phyloP scores from a whole-genome alignment of 2,329 filamentous ascomycete genomes.

The Colletotrichum lupini region DNA sequence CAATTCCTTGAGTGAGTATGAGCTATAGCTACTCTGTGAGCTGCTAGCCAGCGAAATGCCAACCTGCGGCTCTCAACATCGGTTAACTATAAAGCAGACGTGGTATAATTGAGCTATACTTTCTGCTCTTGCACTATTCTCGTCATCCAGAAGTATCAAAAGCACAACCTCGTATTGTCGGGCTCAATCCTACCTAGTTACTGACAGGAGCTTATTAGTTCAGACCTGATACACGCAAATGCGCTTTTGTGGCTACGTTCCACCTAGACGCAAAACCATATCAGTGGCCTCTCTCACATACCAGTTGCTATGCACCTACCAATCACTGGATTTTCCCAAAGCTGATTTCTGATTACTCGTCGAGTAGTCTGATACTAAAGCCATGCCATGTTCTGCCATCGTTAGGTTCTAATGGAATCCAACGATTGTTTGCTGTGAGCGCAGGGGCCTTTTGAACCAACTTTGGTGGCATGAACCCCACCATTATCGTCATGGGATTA shows the following conservation, averaged over 20 bases:
- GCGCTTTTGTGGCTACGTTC: background rate
- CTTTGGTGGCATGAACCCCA: constrained; percentile 25
- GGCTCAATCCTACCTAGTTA: background rate
- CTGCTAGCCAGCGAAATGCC: background rate
- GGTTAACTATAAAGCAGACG: background rate
- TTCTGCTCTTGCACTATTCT: background rate
- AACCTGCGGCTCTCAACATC: background rate
- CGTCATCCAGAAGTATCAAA: background rate
- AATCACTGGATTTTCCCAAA: background rate
- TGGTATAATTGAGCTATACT: background rate
- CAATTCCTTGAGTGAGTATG: background rate
- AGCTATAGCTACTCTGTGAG: background rate
- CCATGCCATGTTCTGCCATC: background rate
- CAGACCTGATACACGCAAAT: constrained; percentile 12
- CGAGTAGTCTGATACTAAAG: background rate
- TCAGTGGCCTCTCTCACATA: background rate
- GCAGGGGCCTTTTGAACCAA: constrained; percentile 22
- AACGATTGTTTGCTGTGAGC: background rate
- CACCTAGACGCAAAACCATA: background rate
- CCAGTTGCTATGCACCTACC: background rate
- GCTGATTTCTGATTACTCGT: background rate
- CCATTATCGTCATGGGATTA: constrained; percentile 27
- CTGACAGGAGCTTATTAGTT: background rate
- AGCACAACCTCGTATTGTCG: background rate
- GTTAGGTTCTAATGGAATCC: background rate